Percentiles rank a stretch among this genome's conserved stretches.
These are phyloP conservation scores for Flammula alnicola DNA, from an alignment of 1,284 basidiomycete genomes.

Conservation along the genomic window DNA sequence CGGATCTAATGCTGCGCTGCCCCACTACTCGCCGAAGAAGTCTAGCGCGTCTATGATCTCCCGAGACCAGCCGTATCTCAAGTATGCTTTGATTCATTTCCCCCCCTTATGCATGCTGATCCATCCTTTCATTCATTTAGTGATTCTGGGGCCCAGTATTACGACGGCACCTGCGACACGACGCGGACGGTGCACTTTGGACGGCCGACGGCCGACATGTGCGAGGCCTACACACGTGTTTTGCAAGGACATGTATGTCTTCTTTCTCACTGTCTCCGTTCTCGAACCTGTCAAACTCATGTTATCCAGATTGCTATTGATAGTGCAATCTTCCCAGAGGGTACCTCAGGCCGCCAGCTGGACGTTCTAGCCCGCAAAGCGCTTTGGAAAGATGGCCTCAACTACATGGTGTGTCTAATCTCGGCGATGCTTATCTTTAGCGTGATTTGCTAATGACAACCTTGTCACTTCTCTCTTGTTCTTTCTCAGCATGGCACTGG, in stretches of 20 bases:
- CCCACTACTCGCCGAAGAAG: constrained; percentile 89
- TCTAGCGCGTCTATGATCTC: constrained; percentile 76
- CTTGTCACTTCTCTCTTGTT: too few relatives aligned
- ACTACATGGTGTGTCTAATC: constrained; percentile 65
- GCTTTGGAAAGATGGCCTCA: constrained; percentile 88
- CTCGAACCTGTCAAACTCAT: constrained; percentile 10
- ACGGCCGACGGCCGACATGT: constrained; percentile 78
- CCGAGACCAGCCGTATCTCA: constrained; percentile 84
- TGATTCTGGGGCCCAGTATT: constrained; percentile 90
- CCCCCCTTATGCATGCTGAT: constrained; percentile 12
- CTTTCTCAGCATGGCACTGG: constrained; percentile 76
- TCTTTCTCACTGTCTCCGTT: constrained; percentile 20
- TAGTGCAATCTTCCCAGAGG: constrained; percentile 85
- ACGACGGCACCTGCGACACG: constrained; percentile 92
- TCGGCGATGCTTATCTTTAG: constrained; percentile 2
- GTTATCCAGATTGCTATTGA: constrained; percentile 83
- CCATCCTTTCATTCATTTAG: constrained; percentile 40
- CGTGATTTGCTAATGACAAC: neutral
- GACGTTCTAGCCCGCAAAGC: constrained; percentile 87
- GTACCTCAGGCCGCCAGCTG: constrained; percentile 80
- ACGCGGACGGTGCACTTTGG: constrained; percentile 93
- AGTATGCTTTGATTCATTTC: constrained; percentile 52
- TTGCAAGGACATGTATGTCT: constrained; percentile 90
- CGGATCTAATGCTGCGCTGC: constrained; percentile 91
- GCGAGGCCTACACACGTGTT: constrained; percentile 92